Evolutionary conservation across 2,329 filamentous ascomycete genomes (phyloP).

Genomic region (Cladobotryum mycophilum): DNA sequence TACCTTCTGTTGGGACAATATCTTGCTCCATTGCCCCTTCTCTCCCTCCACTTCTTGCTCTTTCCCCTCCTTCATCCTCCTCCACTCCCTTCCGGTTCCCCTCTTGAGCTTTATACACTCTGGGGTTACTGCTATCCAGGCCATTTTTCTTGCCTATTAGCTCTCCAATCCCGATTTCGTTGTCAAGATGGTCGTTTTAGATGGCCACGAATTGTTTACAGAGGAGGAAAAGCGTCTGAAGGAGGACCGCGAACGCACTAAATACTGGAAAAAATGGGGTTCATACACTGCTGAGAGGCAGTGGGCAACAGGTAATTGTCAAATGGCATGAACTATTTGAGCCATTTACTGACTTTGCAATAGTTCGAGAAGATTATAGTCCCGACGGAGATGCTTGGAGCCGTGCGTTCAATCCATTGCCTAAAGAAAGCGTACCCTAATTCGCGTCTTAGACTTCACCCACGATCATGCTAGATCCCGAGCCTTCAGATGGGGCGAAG

Average conservation of each 20-base stretch:
- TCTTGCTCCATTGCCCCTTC: constrained; percentile 1
- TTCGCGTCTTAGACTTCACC: constrained; percentile 63
- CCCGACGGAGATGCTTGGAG: constrained; percentile 93
- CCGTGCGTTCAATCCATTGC: constrained; percentile 51
- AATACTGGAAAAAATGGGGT: constrained; percentile 99
- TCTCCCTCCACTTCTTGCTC: constrained; percentile 1
- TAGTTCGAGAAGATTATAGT: constrained; percentile 83
- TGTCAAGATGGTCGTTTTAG: constrained; percentile 74
- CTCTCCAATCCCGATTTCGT: constrained; percentile 7
- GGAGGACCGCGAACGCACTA: constrained; percentile 73
- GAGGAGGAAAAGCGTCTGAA: constrained; percentile 86
- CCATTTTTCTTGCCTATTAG: not conserved
- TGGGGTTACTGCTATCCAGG: not conserved
- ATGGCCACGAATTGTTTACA: constrained; percentile 79
- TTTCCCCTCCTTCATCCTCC: constrained; percentile 11
- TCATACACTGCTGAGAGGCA: constrained; percentile 90
- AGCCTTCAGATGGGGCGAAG: constrained; percentile 91
- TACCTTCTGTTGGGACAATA: no score
- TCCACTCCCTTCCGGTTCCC: constrained; percentile 4
- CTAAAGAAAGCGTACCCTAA: not conserved
- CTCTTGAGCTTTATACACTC: no score
- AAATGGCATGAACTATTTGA: constrained; percentile 7
- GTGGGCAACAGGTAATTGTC: constrained; percentile 76
- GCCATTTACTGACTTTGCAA: constrained; percentile 17
- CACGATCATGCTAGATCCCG: constrained; percentile 87